These are phyloP conservation scores for Penicillium sp. DNA, from an alignment of 2,329 filamentous ascomycete species.

Conservation along the genomic window DNA sequence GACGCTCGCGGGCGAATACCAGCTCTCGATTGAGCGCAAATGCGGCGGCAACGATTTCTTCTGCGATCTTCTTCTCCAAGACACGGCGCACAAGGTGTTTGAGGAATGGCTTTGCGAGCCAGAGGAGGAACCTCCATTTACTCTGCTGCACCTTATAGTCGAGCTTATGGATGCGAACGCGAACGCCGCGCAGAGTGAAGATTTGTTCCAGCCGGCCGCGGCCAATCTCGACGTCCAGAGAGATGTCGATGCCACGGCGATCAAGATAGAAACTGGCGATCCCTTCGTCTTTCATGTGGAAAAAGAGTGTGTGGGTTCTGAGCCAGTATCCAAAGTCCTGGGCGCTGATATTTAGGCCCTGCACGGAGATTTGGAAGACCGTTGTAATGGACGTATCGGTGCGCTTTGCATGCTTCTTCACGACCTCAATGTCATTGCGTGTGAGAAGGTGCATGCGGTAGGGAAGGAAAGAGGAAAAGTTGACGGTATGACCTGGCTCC, in stretches of 20 bases:
- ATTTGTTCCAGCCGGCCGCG: conserved; percentile 77
- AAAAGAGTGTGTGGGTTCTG: conserved; percentile 69
- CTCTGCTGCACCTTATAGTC: conserved; percentile 69
- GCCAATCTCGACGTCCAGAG: conserved; percentile 78
- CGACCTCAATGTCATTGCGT: conserved; percentile 80
- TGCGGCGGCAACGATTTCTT: conserved; percentile 66
- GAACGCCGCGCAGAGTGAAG: conserved; percentile 69
- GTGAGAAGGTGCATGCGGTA: conserved; percentile 78
- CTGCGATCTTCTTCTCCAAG: conserved; percentile 73
- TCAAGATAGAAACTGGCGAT: conserved; percentile 84
- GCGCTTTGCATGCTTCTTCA: conserved; percentile 67
- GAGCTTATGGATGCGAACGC: conserved; percentile 82
- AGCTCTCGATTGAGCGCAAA: conserved; percentile 79
- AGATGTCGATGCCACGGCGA: conserved; percentile 80
- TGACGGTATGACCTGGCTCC: conserved; percentile 80
- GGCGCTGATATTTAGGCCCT: conserved; percentile 78
- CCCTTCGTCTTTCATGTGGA: conserved; percentile 75
- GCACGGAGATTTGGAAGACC: conserved; percentile 71
- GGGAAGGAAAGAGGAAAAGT: conserved; percentile 83
- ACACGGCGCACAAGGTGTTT: conserved; percentile 75
- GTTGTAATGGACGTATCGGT: conserved; percentile 68
- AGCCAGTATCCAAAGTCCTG: conserved; percentile 90
- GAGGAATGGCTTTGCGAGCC: conserved; percentile 79
- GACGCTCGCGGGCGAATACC: conserved; percentile 77
- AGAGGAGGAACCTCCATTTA: conserved; percentile 73